These are phyloP conservation scores for Elsinoe ampelina DNA, from an alignment of 2,329 filamentous ascomycete species.

Conservation along the genomic window DNA sequence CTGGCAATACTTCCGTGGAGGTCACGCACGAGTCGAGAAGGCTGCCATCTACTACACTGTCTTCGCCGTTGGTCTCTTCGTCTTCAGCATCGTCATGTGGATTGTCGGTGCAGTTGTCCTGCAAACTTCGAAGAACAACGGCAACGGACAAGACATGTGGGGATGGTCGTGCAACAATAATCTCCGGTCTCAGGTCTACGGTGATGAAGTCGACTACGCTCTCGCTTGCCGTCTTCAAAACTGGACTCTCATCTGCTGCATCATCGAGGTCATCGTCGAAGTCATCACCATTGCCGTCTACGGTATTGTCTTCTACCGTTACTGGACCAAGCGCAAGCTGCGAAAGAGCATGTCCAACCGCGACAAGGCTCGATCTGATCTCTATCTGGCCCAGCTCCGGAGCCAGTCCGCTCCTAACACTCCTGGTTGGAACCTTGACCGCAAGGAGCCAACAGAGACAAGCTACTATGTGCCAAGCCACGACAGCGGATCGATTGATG, in stretches of 20 bases:
- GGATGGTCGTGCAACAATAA: conserved; percentile 96
- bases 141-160: conserved; percentile 83
- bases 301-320: conserved; percentile 90
- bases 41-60: conserved; percentile 91
- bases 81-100: conserved; percentile 90
- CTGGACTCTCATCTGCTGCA: conserved; percentile 91
- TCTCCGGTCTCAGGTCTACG: conserved; percentile 65
- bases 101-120: conserved; percentile 73
- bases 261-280: conserved; percentile 93
- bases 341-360: conserved; percentile 94
- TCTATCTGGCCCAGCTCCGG: conserved; percentile 65
- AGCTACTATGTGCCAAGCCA: conserved; percentile 25
- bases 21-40: conserved; percentile 82
- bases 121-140: conserved; percentile 65
- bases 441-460: conserved; percentile 5
- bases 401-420: conserved; percentile 90
- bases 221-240: conserved; percentile 90
- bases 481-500: conserved; percentile 32
- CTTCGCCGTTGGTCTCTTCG: conserved; percentile 88
- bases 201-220: conserved; percentile 73
- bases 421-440: conserved; percentile 54
- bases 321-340: conserved; percentile 91
- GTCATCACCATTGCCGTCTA: conserved; percentile 87
- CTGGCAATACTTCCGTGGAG: conserved; percentile 76
- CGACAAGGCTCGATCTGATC: conserved; percentile 85